A percentile compares a stretch with the other conserved stretches of the same genome.
phyloP scores from a whole-genome alignment of 2,329 filamentous ascomycete genomes.

The Aureobasidium sp. region DNA sequence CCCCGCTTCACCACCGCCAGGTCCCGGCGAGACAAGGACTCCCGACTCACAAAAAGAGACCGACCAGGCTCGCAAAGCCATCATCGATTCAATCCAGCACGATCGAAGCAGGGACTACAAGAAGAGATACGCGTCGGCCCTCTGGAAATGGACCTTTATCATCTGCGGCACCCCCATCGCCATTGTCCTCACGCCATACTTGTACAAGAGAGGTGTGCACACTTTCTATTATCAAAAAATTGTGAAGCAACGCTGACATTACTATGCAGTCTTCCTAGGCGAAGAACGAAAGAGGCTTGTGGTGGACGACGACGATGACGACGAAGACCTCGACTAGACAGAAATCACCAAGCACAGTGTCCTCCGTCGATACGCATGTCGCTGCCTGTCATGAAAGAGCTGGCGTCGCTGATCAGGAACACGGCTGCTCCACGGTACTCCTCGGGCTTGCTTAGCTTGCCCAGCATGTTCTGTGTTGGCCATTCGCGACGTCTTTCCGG shows the following conservation, averaged over 20 bases:
- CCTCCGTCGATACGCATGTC: conserved; percentile 50
- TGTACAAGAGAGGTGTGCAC: conserved; percentile 6
- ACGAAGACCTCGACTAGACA: neutral
- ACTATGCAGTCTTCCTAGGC: conserved; percentile 6
- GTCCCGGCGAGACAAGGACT: neutral
- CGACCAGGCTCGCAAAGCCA: neutral
- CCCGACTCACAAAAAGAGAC: neutral
- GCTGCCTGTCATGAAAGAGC: conserved; percentile 50
- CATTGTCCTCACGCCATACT: neutral
- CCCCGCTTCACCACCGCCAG: neutral
- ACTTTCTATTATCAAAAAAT: neutral
- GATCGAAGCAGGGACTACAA: neutral
- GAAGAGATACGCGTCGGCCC: neutral
- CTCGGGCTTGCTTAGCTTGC: conserved; percentile 30
- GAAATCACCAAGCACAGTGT: conserved; percentile 44
- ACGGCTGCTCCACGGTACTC: conserved; percentile 35
- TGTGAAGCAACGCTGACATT: neutral
- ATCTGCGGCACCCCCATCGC: neutral
- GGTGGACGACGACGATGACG: neutral
- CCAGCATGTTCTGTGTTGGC: conserved; percentile 82
- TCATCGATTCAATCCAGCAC: neutral
- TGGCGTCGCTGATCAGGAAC: conserved; percentile 35
- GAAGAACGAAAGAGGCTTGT: conserved; percentile 9
- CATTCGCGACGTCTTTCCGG: conserved; percentile 62
- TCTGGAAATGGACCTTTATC: neutral